These are phyloP conservation scores for Fusarium haematococcum DNA, from an alignment of 2,329 filamentous ascomycete genomes.

Conservation along the genomic window DNA sequence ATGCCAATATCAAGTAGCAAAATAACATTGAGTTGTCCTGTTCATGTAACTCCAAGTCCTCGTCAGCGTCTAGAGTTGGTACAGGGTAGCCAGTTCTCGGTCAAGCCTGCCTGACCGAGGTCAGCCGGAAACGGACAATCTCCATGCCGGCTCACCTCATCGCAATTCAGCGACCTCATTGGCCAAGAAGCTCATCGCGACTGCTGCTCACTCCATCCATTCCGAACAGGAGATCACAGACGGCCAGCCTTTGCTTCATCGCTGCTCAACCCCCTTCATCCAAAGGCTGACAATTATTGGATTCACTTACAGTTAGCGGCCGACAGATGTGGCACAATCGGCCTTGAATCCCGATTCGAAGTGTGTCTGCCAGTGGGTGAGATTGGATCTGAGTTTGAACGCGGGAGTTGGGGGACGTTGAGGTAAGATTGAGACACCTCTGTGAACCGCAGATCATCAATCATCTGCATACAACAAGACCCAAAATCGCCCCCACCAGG, in stretches of 20 bases:
- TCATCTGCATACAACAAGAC: background rate
- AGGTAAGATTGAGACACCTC: constrained; percentile 22
- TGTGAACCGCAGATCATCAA: constrained; percentile 1
- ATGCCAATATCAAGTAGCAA: background rate
- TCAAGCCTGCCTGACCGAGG: background rate
- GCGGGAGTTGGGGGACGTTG: constrained; percentile 2
- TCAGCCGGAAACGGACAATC: constrained; percentile 41
- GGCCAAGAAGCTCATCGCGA: constrained; percentile 36
- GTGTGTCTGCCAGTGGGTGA: constrained; percentile 18
- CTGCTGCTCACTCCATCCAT: constrained; percentile 35
- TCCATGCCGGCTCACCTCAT: constrained; percentile 19
- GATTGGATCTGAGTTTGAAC: constrained; percentile 11
- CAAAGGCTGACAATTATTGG: background rate
- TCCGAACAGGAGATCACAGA: constrained; percentile 13
- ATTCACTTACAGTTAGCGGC: constrained; percentile 1
- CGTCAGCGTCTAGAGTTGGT: background rate
- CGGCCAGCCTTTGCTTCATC: constrained; percentile 29
- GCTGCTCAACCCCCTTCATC: constrained; percentile 8
- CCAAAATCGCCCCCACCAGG: background rate
- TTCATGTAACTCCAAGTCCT: background rate
- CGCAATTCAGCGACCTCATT: constrained; percentile 31
- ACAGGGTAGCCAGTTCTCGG: constrained; percentile 24
- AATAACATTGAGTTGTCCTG: background rate
- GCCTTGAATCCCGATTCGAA: background rate
- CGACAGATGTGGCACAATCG: background rate